Conservation (phyloP, 257 asterid genomes). For the Nicotiana attenuata region DNA sequence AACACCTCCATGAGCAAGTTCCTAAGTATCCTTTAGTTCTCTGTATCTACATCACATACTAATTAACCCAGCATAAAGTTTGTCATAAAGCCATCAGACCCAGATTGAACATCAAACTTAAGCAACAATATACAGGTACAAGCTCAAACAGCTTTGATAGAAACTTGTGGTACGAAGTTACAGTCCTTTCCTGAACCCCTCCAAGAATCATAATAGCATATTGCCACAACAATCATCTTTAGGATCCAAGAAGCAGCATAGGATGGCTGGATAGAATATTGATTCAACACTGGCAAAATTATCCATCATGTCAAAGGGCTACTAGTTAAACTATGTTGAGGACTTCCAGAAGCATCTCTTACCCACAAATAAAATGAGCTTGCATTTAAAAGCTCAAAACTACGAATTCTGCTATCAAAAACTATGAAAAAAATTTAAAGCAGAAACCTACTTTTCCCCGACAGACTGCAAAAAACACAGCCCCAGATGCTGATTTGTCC, state of each 20-base stretch:
- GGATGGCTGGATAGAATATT: background rate
- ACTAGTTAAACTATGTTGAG: background rate
- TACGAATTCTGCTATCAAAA: background rate
- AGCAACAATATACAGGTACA: background rate
- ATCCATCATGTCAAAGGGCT: background rate
- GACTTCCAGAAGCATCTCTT: background rate
- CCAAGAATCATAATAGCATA: background rate
- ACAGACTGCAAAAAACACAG: constrained; percentile 93
- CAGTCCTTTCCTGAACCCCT: background rate
- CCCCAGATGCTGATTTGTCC: constrained; percentile 65
- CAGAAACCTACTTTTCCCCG: constrained; percentile 80
- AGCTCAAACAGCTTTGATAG: background rate
- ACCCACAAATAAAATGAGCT: background rate
- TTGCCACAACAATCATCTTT: background rate
- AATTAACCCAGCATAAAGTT: background rate
- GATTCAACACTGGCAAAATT: background rate
- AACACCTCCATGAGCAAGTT: background rate
- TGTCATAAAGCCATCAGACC: background rate
- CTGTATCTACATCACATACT: background rate
- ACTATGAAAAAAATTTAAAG: background rate
- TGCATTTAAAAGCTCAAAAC: background rate
- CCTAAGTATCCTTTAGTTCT: background rate
- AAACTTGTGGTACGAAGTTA: background rate
- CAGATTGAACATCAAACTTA: background rate
- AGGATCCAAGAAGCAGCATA: background rate